These are phyloP conservation scores for Pezizomycotina sp. DNA, from an alignment of 2,329 filamentous ascomycete species.

Conservation along the genomic window DNA sequence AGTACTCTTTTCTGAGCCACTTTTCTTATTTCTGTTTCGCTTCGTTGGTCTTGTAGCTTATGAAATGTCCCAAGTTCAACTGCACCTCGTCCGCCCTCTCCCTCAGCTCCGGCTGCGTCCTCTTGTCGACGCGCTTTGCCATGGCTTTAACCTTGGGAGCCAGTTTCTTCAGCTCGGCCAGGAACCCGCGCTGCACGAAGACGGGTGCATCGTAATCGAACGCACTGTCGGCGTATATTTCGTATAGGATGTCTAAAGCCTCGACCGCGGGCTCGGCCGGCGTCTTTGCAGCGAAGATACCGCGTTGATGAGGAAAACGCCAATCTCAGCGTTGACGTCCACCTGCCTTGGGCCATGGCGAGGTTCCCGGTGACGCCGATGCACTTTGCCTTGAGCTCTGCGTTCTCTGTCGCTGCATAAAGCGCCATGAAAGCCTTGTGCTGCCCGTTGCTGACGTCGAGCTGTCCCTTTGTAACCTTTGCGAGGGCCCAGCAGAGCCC, in stretches of 20 bases:
- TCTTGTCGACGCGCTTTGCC: constrained; percentile 45
- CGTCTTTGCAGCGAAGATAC: constrained; percentile 38
- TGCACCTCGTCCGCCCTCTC: constrained; percentile 43
- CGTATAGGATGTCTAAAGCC: constrained; percentile 49
- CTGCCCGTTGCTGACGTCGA: constrained; percentile 31
- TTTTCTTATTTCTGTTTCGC: too few relatives aligned
- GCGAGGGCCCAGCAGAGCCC: constrained; percentile 50
- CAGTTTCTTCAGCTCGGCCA: constrained; percentile 41
- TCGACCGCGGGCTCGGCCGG: constrained; percentile 44
- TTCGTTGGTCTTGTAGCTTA: constrained; percentile 50
- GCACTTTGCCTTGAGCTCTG: constrained; percentile 11
- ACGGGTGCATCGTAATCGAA: constrained; percentile 43
- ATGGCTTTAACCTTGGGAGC: constrained; percentile 40
- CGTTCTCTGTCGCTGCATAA: constrained; percentile 33
- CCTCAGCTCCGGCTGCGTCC: constrained; percentile 40
- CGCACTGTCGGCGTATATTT: constrained; percentile 48
- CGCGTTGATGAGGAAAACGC: constrained; percentile 44
- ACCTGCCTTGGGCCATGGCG: constrained; percentile 30
- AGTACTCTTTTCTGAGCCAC: too few relatives aligned
- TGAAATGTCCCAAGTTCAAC: constrained; percentile 45
- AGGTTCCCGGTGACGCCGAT: constrained; percentile 11
- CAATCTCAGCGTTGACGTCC: constrained; percentile 43
- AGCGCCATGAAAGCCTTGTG: constrained; percentile 48
- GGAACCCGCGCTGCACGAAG: constrained; percentile 46
- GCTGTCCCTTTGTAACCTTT: constrained; percentile 31